Evolutionary conservation across 371 early-diverging fungal species (phyloP).

Genomic region (Apophysomyces trapeziformis): DNA sequence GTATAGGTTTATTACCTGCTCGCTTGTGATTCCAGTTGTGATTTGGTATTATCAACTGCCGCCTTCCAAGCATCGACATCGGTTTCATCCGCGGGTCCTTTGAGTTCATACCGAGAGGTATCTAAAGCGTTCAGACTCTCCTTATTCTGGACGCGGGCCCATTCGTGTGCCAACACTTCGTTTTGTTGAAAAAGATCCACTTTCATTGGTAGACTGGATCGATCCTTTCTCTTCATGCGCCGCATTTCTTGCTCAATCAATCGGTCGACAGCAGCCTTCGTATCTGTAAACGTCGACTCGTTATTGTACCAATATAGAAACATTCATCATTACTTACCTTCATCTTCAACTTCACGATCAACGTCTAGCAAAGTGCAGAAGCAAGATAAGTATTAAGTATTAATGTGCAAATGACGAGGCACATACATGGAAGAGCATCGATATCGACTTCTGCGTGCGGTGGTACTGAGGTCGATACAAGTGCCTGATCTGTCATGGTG

Average conservation of each 20-base stretch:
- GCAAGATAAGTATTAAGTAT: background rate
- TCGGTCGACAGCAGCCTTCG: conserved; percentile 57
- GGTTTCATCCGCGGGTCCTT: conserved; percentile 52
- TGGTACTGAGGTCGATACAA: conserved; percentile 15
- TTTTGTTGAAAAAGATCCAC: conserved; percentile 46
- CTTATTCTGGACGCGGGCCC: conserved; percentile 63
- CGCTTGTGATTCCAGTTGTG: conserved; percentile 85
- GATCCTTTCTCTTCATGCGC: conserved; percentile 56
- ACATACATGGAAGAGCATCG: conserved; percentile 51
- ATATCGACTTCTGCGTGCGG: conserved; percentile 34
- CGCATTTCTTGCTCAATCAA: conserved; percentile 75
- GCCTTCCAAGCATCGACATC: conserved; percentile 61
- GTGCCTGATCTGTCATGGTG: conserved; percentile 9
- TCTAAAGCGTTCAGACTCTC: conserved; percentile 63
- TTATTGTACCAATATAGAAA: too few relatives aligned
- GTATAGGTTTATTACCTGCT: conserved; percentile 47
- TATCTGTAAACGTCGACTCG: conserved; percentile 23
- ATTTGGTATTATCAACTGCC: conserved; percentile 79
- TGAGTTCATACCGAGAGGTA: conserved; percentile 63
- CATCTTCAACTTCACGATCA: conserved; percentile 49
- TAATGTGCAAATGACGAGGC: background rate
- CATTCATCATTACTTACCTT: conserved; percentile 23
- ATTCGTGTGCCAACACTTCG: conserved; percentile 60
- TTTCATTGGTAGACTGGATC: conserved; percentile 35
- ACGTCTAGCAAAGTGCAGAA: conserved; percentile 33